These are phyloP conservation scores for Pseudotsuga menziesii DNA, from an alignment of 75 land plant species.

Conservation along the genomic window DNA sequence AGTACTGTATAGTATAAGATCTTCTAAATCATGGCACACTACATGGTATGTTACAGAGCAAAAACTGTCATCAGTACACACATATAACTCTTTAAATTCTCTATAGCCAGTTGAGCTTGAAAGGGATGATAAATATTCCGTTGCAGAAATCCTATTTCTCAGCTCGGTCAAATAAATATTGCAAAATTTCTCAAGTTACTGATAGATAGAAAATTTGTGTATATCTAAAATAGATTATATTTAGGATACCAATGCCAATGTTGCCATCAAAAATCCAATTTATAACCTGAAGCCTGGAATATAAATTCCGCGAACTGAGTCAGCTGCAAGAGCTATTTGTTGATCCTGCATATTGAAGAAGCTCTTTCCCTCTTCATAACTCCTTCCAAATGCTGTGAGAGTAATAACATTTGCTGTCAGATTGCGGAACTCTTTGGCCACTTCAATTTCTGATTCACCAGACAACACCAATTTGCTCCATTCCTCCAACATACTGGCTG, in stretches of 20 bases:
- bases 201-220: too few relatives aligned
- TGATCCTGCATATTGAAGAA: slow-evolving; percentile 21
- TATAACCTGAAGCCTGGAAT: background rate
- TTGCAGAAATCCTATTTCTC: background rate
- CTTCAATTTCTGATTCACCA: slow-evolving; percentile 15
- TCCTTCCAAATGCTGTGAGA: slow-evolving; percentile 37
- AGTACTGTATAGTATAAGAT: too few relatives aligned
- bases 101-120: slow-evolving; percentile 14
- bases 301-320: background rate
- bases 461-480: background rate
- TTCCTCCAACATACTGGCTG: slow-evolving; percentile 1
- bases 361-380: slow-evolving; percentile 24
- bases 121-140: background rate
- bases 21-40: too few relatives aligned
- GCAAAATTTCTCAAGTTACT: background rate
- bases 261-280: background rate
- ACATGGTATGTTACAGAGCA: too few relatives aligned
- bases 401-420: slow-evolving; percentile 30
- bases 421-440: slow-evolving; percentile 9
- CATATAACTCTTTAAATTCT: slow-evolving; percentile 14
- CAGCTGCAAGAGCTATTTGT: background rate
- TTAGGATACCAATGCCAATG: background rate
- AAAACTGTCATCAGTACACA: too few relatives aligned
- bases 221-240: background rate
- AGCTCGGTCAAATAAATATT: background rate